Evolutionary conservation across 257 asterid species (phyloP), one percentile per base, ranked within the genome.

Genomic region (Osmanthus fragrans): DNA sequence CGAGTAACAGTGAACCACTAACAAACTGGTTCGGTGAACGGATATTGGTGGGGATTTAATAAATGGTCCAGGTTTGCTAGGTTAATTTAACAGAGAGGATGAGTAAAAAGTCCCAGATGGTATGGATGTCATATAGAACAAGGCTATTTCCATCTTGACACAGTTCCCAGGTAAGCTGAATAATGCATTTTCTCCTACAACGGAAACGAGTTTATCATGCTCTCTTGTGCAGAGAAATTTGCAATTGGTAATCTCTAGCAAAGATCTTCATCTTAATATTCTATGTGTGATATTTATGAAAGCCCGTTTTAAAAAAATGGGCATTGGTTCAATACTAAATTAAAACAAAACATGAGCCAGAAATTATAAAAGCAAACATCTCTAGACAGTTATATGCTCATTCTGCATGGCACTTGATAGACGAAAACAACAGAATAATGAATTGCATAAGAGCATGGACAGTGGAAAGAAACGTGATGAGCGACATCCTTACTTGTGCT

Each of bases 401-500:
- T 45, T 47, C 7, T 47, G 56, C 56, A 47, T 15, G 56, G 56
- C 56, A 47, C 56, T 47, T 8, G 68, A 25, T 7, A 23, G 6
- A 60, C 68, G 2, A 60, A 21, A 60, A 21, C 23, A 60, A 54
- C 64, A 54, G 25, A 19, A n/a, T 18, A 54, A 54, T 16, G 64
- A 60, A 29, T 8, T 60, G 18, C 30, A 11, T 23, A 4, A 60
- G 27, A 54, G 32, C 33, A 63, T 23, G 67, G 69, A 27, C 19
- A 27, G 69, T 10, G 34, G 69, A 63, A 27, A 63, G 34, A 77
- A 71, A 74, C 47, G 69, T 4, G 33, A 58, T 78, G 37, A 54
- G 39, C 25, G 74, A 47, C 33, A 82, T 71, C 70, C 86, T 86
- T 86, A 94, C 98, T 80, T 85, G 97, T 72, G 90, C 78, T 79